Base-by-base conservation (phyloP, 805 yeast species). In the Metschnikowia similis region DNA sequence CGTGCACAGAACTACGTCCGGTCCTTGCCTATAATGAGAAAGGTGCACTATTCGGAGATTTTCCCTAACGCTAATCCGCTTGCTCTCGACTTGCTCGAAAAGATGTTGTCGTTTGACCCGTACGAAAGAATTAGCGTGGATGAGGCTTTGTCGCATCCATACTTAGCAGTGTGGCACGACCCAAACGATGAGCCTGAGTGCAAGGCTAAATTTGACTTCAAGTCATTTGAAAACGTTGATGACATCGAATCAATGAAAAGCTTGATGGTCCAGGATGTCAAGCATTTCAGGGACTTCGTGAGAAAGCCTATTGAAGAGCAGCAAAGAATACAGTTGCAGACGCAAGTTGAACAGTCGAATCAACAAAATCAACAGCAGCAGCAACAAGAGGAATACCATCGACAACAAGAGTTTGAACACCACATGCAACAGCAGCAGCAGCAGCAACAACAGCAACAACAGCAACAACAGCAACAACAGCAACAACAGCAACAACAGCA, bases 1-100 rank as follows among this genome's bases (percentile, higher is more conserved):
- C 79, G 96, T 58, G 97, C 97, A 4, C 96, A 90, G 65, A 87
- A 88, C 54, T 94, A 92, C 66, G 95, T 94, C 47, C 81, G 92
- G 57, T 83, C 90, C 37, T 72, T 94, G 54, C 96, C 97, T 7
- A 83, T 71, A 59, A 87, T 85, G 85, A 84, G 88, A 51, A 85
- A 81, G 57, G 81, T 89, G 0, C 89, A 89, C n/a, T 87, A 85
- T 63, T 60, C 66, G 41, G 76, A 75, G 48, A 57, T 92, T 39
- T 92, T 84, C 61, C 97, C 98, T 27, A 68, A 82, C 41, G 96
- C 97, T 1, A 88, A 88, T 58, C 95, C 95, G 5, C 77, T 81
- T 57, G 97, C 97, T 0, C 71, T 94, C 37, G 97, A 92, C 39
- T 50, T 72, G 47, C 54, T 72, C 49, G 84, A 83, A 48, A 80